Conservation (phyloP, 2,329 filamentous ascomycete genomes). For the Sclerotinia subarctica region DNA sequence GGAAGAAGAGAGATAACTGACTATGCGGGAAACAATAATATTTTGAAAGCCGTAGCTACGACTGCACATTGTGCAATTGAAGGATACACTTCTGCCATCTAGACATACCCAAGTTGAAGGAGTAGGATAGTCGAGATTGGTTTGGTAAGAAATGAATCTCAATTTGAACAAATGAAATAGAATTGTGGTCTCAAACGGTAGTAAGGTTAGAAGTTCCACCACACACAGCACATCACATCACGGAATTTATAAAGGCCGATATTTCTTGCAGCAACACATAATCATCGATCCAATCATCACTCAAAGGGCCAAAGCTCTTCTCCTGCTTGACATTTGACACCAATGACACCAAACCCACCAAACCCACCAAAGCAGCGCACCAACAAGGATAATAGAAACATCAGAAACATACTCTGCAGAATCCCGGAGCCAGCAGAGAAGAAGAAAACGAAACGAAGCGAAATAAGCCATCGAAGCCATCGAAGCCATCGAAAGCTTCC, state of each 20-base stretch:
- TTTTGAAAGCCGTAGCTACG: constrained; percentile 82
- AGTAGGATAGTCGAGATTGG: no score
- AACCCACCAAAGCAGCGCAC: not conserved
- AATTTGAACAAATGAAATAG: not conserved
- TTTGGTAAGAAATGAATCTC: not conserved
- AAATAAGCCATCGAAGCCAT: no score
- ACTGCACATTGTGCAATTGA: constrained; percentile 86
- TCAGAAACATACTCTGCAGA: no score
- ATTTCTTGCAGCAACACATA: not conserved
- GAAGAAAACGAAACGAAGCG: no score
- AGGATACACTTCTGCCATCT: constrained; percentile 79
- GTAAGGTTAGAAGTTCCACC: not conserved
- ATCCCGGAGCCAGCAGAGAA: not conserved
- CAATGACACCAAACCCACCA: not conserved
- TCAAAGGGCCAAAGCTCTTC: constrained; percentile 5
- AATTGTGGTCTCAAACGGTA: constrained; percentile 1
- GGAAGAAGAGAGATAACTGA: constrained; percentile 48
- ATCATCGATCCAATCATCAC: not conserved
- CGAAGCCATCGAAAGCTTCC: not conserved
- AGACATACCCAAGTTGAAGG: constrained; percentile 30
- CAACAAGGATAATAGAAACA: constrained; percentile 9
- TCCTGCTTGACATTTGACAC: not conserved
- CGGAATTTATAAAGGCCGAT: constrained; percentile 20
- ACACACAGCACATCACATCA: not conserved
- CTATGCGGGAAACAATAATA: constrained; percentile 93